Base-by-base conservation (phyloP, 257 asterid genomes). In the Pogostemon cablin region DNA sequence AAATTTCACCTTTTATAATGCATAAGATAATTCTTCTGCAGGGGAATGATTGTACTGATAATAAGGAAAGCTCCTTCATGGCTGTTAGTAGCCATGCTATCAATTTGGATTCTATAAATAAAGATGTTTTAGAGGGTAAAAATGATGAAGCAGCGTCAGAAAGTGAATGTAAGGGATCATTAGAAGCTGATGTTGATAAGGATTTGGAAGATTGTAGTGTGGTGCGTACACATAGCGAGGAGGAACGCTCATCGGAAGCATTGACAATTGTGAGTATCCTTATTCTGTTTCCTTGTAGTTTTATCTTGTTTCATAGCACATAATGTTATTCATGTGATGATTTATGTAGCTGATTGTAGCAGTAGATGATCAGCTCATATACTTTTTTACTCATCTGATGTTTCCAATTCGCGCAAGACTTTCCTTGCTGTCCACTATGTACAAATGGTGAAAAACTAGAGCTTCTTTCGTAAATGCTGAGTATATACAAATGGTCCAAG, bases 1-100 rank as follows among this genome's bases (percentile, higher is more conserved):
- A 17, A 34, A 52, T 43, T 12, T 57, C 35, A 3, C 41, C 50
- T 1, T 43, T 72, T 17, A 9, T 41, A 32, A 35, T 39, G 15
- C 42, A 20, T 38, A 64, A 63, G 4, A 46, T 49, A 73, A 17
- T 38, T 48, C 57, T 75, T 34, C 11, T 76, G 75, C 80, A 83
- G 86, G 81, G 78, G 62, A 73, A 55, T 59, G 73, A 40, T 39
- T 48, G 20, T 65, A 75, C 66, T 60, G 72, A 44, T 3, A 62
- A 37, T 7, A 69, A 74, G 41, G 74, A 72, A 38, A 38, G 52
- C 57, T 12, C 57, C 68, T 69, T 54, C 4, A 50, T 52, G 44
- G 25, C 57, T 15, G 17, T 15, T 15, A 15, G 17, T 15, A 15
- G 17, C 41, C 47, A 8, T n/a, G 72, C 38, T 11, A 63, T 60